These are phyloP conservation scores for Penicillium taxi DNA, from an alignment of 495 filamentous ascomycete genomes.

Conservation along the genomic window DNA sequence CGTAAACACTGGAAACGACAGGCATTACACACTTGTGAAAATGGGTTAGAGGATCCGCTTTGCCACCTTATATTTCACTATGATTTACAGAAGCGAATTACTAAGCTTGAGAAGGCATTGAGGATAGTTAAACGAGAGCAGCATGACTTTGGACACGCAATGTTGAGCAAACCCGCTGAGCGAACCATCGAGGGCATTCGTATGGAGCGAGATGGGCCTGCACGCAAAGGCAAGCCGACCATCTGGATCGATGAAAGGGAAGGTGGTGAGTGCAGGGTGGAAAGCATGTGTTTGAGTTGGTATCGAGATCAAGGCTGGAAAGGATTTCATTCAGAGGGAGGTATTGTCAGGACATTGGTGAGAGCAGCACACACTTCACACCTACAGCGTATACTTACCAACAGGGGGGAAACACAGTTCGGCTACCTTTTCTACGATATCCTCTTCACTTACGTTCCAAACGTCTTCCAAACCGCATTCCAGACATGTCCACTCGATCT, in stretches of 20 bases:
- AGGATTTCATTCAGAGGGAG: constrained; percentile 87
- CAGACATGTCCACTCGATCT: constrained; percentile 92
- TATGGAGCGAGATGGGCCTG: constrained; percentile 49
- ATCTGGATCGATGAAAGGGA: constrained; percentile 75
- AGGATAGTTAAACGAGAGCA: constrained; percentile 80
- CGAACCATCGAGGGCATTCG: constrained; percentile 68
- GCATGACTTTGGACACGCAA: constrained; percentile 86
- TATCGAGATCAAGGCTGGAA: constrained; percentile 85
- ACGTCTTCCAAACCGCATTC: constrained; percentile 92
- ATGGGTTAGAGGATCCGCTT: constrained; percentile 74
- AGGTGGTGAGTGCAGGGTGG: constrained; percentile 69
- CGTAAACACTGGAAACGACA: constrained; percentile 79
- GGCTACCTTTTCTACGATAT: constrained; percentile 90
- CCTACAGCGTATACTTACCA: too few species aligned
- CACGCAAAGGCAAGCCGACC: constrained; percentile 56
- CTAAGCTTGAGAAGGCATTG: constrained; percentile 78
- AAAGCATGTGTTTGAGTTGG: constrained; percentile 84
- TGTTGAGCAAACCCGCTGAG: constrained; percentile 64
- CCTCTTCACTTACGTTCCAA: constrained; percentile 86
- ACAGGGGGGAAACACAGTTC: constrained; percentile 47
- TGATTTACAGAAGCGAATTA: constrained; percentile 85
- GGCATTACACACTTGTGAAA: constrained; percentile 76
- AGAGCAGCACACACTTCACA: neutral
- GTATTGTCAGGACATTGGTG: constrained; percentile 76
- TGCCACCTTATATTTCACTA: constrained; percentile 91